Conservation (phyloP, 1,284 basidiomycete species). For the Boletus sp. region DNA sequence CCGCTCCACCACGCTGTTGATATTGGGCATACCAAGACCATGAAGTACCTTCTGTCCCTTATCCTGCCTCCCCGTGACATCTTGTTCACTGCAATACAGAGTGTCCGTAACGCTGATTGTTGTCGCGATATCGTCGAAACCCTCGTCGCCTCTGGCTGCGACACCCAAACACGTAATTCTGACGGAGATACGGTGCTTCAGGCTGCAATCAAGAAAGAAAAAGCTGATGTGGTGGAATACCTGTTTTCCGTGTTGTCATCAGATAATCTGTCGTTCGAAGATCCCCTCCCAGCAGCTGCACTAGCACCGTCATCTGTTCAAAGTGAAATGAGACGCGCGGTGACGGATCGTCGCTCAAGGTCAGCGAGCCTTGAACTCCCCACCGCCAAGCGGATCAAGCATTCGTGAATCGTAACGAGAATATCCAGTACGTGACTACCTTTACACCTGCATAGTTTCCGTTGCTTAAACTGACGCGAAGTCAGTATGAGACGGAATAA, state of each 20-base stretch:
- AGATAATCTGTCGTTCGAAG: not conserved
- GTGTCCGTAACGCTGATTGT: not conserved
- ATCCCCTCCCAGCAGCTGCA: no score
- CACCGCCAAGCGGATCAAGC: no score
- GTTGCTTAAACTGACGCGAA: no score
- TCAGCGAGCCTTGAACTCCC: no score
- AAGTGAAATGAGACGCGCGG: no score
- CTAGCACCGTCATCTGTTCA: no score
- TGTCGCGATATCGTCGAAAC: not conserved
- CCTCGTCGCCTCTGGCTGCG: not conserved
- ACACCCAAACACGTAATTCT: not conserved
- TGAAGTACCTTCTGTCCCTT: not conserved
- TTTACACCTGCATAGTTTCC: no score
- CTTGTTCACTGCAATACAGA: not conserved
- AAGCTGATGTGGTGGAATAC: not conserved
- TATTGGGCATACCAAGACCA: not conserved
- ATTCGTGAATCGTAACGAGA: no score
- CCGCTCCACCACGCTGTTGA: not conserved
- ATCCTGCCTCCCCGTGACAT: not conserved
- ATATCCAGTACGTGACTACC: no score
- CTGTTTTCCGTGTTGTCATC: not conserved
- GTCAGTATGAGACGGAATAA: no score
- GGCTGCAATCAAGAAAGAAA: not conserved
- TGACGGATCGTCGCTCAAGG: no score
- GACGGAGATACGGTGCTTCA: not conserved